Base-by-base conservation (phyloP, 2,329 filamentous ascomycete genomes). In the Penicillium sp. region DNA sequence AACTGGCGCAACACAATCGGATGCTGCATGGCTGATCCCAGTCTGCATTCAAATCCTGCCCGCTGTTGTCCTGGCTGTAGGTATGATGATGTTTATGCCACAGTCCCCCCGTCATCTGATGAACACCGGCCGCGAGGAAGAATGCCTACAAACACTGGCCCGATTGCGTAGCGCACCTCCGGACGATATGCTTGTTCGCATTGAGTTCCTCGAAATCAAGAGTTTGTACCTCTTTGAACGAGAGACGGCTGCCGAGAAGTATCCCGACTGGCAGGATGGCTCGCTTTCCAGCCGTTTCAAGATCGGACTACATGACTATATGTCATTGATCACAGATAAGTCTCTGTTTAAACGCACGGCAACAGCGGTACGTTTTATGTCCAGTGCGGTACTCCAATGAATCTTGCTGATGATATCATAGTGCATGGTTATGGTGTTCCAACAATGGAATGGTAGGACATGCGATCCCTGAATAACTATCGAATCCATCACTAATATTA, bases 181-280 rank as follows among this genome's bases (percentile, higher is more conserved):
- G 11, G 84, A 89, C 62, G 82, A 91, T 66, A 82, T 89, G 54
- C 80, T 90, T 0, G 84, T 92, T 42, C 83, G 88, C 59, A 79
- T 91, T 1, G 89, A 92, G 65, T 90, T 87, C 67, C 80, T 90
- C 14, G 89, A 92, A 69, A 91, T 92, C 73, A 89, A 89, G 69
- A 88, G 88, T 0, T 84, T 90, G 68, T 85, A 84, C 0, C 70
- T 88, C 11, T 93, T 92, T 60, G 88, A 92, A 74, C 88, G 88
- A 69, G 82, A 84, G 31, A 84, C 83, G 0, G 77, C 86, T 3
- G 82, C 82, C 0, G 84, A 88, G 64, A 79, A 85, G 41, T 91
- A 88, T 68, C 88, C 88, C 0, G 76, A 87, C 22, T 77, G 88
- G 16, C 78, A 81, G 9, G 81, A 87, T 59, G 79, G 80, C 44